A percentile compares a stretch with the other conserved stretches of the same genome.
Conservation (phyloP, 257 asterid genomes). For the Solanum phureja region DNA sequence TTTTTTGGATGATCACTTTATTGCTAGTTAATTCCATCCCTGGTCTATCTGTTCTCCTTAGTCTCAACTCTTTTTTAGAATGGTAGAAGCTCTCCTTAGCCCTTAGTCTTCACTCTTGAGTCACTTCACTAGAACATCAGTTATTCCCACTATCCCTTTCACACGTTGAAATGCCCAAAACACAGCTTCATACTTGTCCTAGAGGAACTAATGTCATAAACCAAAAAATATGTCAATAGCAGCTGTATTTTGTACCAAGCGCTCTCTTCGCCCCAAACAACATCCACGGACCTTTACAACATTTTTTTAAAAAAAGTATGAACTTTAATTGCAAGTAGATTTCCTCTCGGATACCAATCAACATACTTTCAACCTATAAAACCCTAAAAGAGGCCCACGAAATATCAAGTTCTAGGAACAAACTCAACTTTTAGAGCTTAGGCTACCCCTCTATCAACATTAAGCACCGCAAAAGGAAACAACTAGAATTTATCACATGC, state of each 20-base stretch:
- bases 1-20: background rate
- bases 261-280: background rate
- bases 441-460: background rate
- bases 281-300: background rate
- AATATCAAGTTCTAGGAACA: background rate
- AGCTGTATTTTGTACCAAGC: background rate
- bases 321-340: background rate
- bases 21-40: background rate
- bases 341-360: background rate
- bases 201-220: background rate
- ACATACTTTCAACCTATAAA: background rate
- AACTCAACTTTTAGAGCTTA: background rate
- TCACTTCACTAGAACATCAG: background rate
- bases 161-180: background rate
- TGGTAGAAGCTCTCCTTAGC: background rate
- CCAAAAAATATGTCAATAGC: background rate
- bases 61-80: background rate
- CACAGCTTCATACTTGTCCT: background rate
- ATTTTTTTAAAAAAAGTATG: background rate
- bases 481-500: background rate
- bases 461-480: background rate
- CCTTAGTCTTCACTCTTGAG: background rate
- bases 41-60: background rate
- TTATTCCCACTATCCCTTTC: background rate
- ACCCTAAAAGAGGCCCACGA: background rate